Evolutionary conservation across 108 stramenopile genomes (phyloP), one percentile per base, ranked within the genome.

Genomic region (Seminavis robusta): DNA sequence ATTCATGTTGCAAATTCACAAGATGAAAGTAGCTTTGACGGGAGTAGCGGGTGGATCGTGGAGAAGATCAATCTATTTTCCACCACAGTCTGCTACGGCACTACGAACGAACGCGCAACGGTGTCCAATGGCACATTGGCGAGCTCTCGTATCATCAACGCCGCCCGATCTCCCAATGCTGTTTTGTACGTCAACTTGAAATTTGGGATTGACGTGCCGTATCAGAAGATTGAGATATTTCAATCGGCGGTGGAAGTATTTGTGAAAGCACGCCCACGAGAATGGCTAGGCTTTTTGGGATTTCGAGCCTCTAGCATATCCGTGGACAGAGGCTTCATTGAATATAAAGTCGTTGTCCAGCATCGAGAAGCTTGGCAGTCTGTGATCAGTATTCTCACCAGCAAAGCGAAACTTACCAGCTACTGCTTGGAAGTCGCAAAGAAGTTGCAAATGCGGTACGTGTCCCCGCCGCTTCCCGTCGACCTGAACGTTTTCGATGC

Each of bases 101-200:
- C 61, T 24, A 77, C 90, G 4, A 80, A 77, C 33, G 89, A 90
- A 69, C 52, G 61, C 0, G 82, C 81, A 23, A 82, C 84, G 0
- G 55, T 71, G 23, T 69, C 81, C n/a, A 90, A 90, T 58, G 79
- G 83, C 26, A 51, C 71, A 4, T 38, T 90, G 1, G 82, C 89
- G 6, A 37, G 54, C n/a, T 59, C 64, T 8, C 42, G 89, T 28
- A 86, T 90, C 51, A 79, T 90, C 53, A 90, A 90, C 44, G 74
- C 66, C 19, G 73, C 78, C 17, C 65, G 85, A 59, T 84, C 83
- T 17, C 80, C 81, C 6, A 68, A 79, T 42, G 83, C 83, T 0
- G 29, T 51, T 0, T 37, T 82, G 7, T 43, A 48, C 21, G 52
- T 86, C 15, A 23, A 64, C n/a, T 50, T 86, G 31, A 81, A 82